Percentiles rank a stretch among this genome's conserved stretches.
Evolutionary conservation across 2,329 filamentous ascomycete genomes (phyloP).

Genomic region (Xylariaceae sp.): DNA sequence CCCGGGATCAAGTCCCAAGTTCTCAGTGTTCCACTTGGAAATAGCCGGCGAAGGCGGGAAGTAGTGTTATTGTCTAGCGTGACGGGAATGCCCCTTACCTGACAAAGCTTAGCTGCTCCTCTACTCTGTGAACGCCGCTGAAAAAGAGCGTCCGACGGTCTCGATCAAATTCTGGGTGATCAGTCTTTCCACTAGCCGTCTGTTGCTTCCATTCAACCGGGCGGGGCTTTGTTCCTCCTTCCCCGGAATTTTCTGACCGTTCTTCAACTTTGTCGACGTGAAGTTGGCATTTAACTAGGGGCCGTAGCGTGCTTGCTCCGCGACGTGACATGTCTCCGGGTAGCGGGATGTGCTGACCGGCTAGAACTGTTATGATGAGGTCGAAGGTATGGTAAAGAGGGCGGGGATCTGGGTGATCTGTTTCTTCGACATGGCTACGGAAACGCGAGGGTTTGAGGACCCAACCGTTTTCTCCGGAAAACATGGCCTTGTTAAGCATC

Average conservation of each 20-base stretch:
- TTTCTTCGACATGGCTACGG: slow-evolving; percentile 41
- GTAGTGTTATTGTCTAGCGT: slow-evolving; percentile 5
- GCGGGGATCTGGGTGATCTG: slow-evolving; percentile 40
- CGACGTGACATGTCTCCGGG: slow-evolving; percentile 44
- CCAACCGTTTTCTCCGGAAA: slow-evolving; percentile 78
- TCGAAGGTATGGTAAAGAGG: slow-evolving; percentile 52
- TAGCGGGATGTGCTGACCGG: slow-evolving; percentile 67
- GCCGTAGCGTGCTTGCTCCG: slow-evolving; percentile 54
- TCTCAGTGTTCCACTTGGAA: slow-evolving; percentile 12
- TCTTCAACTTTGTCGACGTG: slow-evolving; percentile 63
- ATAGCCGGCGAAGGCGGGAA: slow-evolving; percentile 5
- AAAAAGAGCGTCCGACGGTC: slow-evolving; percentile 54
- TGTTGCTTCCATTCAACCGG: slow-evolving; percentile 55
- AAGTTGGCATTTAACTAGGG: slow-evolving; percentile 72
- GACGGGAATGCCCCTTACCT: slow-evolving; percentile 47
- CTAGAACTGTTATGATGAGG: slow-evolving; percentile 66
- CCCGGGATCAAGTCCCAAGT: slow-evolving; percentile 13
- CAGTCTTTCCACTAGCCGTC: slow-evolving; percentile 50
- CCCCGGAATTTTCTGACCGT: slow-evolving; percentile 27
- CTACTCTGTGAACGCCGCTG: slow-evolving; percentile 49
- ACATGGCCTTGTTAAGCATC: slow-evolving; percentile 98
- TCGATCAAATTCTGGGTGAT: slow-evolving; percentile 58
- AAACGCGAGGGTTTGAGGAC: slow-evolving; percentile 77
- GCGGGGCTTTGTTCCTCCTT: slow-evolving; percentile 45
- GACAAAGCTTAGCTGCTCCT: slow-evolving; percentile 67